phyloP scores from a whole-genome alignment of 2,329 filamentous ascomycete genomes.

The Eutypa lata region DNA sequence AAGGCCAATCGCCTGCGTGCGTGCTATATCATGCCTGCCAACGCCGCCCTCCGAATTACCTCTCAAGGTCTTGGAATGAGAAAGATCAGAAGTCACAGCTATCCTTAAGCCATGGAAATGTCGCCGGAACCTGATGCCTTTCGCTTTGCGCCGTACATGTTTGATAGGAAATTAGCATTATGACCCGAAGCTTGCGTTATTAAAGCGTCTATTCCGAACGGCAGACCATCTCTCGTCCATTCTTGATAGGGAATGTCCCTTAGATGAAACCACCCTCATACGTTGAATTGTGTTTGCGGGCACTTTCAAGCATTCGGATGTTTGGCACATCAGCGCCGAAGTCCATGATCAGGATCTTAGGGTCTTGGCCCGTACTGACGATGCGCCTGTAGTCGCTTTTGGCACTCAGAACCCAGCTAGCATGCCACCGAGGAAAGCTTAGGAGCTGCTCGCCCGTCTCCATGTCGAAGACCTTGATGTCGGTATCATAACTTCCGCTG shows the following conservation, averaged over 20 bases:
- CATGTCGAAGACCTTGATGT: constrained; percentile 92
- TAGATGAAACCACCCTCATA: constrained; percentile 33
- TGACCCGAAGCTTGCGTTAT: background rate
- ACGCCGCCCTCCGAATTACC: too few species aligned
- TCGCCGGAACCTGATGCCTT: too few species aligned
- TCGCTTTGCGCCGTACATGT: too few species aligned
- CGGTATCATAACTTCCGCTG: constrained; percentile 90
- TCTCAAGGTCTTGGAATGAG: too few species aligned
- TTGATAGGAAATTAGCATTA: background rate
- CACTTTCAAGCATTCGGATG: constrained; percentile 57
- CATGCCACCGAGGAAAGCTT: constrained; percentile 91
- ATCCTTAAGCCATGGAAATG: too few species aligned
- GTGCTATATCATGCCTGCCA: too few species aligned
- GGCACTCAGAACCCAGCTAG: constrained; percentile 93
- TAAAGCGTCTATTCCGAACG: background rate
- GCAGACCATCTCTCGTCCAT: background rate
- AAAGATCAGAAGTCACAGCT: too few species aligned
- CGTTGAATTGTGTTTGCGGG: constrained; percentile 24
- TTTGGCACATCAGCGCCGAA: constrained; percentile 66
- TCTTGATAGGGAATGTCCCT: background rate
- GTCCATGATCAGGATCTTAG: constrained; percentile 89
- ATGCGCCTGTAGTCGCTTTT: constrained; percentile 95
- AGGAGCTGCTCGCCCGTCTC: constrained; percentile 73
- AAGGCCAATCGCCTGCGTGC: too few species aligned
- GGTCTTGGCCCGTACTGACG: constrained; percentile 91